Conservation (phyloP, 306 rosid genomes). For the Vigna angularis region DNA sequence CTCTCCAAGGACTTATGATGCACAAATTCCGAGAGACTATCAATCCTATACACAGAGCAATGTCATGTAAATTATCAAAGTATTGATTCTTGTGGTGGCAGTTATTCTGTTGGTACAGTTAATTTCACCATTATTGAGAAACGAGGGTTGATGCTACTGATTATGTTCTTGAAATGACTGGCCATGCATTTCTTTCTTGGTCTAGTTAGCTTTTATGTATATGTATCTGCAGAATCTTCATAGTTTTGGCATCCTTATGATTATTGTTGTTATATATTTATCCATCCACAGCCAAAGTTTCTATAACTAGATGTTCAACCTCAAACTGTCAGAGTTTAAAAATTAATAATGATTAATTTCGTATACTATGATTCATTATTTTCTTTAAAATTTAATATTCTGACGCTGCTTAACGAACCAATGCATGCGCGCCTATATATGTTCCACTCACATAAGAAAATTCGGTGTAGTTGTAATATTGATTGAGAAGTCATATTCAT, state of each 20-base stretch:
- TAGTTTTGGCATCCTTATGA: slow-evolving; percentile 40
- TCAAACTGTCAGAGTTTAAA: not conserved
- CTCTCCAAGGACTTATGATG: slow-evolving; percentile 44
- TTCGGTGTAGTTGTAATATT: not conserved
- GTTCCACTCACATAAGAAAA: not conserved
- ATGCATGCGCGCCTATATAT: not conserved
- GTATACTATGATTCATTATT: not conserved
- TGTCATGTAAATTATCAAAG: slow-evolving; percentile 41
- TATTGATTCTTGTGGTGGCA: slow-evolving; percentile 50
- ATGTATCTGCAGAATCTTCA: slow-evolving; percentile 58
- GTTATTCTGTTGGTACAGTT: slow-evolving; percentile 73
- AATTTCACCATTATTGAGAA: slow-evolving; percentile 50
- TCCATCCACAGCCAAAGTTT: not conserved
- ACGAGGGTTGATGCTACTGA: slow-evolving; percentile 49
- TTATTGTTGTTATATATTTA: not conserved
- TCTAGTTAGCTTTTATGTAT: slow-evolving; percentile 42
- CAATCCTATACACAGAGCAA: slow-evolving; percentile 22
- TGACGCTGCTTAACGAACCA: not conserved
- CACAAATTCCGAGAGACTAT: slow-evolving; percentile 63
- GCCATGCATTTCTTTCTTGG: slow-evolving; percentile 46
- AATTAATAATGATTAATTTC: not conserved
- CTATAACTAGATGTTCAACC: not conserved
- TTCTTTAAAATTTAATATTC: not conserved
- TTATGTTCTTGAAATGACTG: slow-evolving; percentile 50
- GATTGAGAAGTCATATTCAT: slow-evolving; percentile 8